Percentiles rank a stretch among this genome's conserved stretches.
phyloP scores from a whole-genome alignment of 2,329 filamentous ascomycete genomes.

The Metarhizium robertsii region DNA sequence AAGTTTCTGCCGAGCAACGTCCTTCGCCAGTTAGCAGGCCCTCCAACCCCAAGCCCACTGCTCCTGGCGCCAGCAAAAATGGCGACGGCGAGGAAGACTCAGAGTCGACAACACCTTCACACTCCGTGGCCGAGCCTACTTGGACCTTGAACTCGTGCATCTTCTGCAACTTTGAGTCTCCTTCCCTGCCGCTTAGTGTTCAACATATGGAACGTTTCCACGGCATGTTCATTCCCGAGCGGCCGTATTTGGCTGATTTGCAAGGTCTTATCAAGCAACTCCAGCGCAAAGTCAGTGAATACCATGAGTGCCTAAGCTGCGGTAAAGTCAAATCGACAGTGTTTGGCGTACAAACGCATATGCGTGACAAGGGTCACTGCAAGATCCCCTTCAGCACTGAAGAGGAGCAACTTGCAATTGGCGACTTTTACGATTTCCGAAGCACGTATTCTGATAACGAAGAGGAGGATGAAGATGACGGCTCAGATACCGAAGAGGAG shows the following conservation, averaged over 20 bases:
- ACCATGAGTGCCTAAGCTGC: constrained; percentile 81
- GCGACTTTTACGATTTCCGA: constrained; percentile 94
- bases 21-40: constrained; percentile 46
- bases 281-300: constrained; percentile 68
- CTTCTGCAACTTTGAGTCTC: constrained; percentile 85
- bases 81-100: constrained; percentile 31
- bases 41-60: constrained; percentile 38
- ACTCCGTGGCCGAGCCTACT: constrained; percentile 22
- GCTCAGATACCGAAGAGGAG: constrained; percentile 31
- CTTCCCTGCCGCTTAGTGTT: constrained; percentile 65
- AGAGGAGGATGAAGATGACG: constrained; percentile 47
- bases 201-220: constrained; percentile 88
- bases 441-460: constrained; percentile 86
- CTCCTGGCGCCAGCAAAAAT: constrained; percentile 32
- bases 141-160: constrained; percentile 55
- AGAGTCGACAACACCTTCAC: constrained; percentile 30
- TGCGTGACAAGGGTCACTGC: constrained; percentile 94
- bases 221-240: constrained; percentile 93
- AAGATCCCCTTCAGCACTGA: constrained; percentile 89
- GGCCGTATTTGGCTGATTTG: constrained; percentile 69
- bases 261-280: constrained; percentile 74
- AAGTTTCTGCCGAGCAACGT: constrained; percentile 44
- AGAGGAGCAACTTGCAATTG: constrained; percentile 85
- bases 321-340: constrained; percentile 71
- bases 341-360: constrained; percentile 84